phyloP scores from a whole-genome alignment of 2,329 filamentous ascomycete genomes.

The Aspergillus brunneoviolaceus region DNA sequence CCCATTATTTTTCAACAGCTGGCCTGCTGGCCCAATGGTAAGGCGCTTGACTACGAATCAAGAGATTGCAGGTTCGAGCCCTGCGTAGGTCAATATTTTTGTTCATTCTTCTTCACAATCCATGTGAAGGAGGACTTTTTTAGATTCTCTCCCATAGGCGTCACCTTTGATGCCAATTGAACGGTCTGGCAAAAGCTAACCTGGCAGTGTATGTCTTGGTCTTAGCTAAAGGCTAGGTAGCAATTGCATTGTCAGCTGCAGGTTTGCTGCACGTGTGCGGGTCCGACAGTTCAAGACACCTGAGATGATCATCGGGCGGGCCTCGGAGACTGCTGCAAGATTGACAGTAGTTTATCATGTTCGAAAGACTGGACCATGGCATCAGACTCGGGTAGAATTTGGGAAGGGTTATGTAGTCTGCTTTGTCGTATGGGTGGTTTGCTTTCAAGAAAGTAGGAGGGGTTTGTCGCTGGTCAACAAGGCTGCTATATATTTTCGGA shows the following conservation, averaged over 20 bases:
- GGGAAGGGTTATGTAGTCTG: too few species aligned
- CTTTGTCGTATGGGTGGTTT: too few species aligned
- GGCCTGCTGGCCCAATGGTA: constrained; percentile 45
- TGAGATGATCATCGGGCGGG: neutral
- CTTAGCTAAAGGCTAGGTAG: too few species aligned
- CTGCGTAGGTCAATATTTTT: constrained; percentile 25
- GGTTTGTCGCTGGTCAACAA: too few species aligned
- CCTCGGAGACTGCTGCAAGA: neutral
- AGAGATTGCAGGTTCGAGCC: constrained; percentile 51
- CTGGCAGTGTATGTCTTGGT: too few species aligned
- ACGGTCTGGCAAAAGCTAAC: too few species aligned
- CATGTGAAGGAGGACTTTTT: neutral
- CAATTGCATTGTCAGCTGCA: neutral
- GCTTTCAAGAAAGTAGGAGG: too few species aligned
- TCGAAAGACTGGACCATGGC: too few species aligned
- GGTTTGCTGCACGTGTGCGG: neutral
- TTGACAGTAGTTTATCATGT: neutral
- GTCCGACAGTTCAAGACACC: neutral
- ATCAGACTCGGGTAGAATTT: too few species aligned
- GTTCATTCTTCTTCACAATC: neutral
- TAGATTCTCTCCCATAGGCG: too few species aligned
- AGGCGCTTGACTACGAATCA: constrained; percentile 54
- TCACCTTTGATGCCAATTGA: too few species aligned
- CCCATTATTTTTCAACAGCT: neutral
- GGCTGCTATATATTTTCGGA: too few species aligned